phyloP scores from a whole-genome alignment of 2,329 filamentous ascomycete genomes.

The Neoscytalidium dimidiatum region DNA sequence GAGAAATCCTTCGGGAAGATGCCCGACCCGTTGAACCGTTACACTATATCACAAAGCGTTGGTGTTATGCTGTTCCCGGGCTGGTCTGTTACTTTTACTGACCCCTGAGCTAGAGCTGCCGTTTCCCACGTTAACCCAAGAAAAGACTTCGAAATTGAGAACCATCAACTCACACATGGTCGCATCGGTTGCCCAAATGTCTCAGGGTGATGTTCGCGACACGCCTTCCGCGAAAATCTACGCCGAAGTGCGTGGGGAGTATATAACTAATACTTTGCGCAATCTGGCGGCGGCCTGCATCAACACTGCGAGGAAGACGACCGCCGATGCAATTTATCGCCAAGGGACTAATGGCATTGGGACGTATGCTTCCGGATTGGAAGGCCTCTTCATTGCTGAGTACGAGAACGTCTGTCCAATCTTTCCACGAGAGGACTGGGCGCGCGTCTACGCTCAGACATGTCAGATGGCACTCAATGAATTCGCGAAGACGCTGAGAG shows the following conservation, averaged over 20 bases:
- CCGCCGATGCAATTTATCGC: slow-evolving; percentile 78
- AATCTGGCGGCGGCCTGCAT: slow-evolving; percentile 83
- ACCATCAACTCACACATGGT: slow-evolving; percentile 79
- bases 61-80: slow-evolving; percentile 25
- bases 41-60: slow-evolving; percentile 88
- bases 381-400: slow-evolving; percentile 83
- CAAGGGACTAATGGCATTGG: slow-evolving; percentile 89
- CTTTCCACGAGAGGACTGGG: slow-evolving; percentile 85
- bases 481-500: slow-evolving; percentile 80
- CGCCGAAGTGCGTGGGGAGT: slow-evolving; percentile 81
- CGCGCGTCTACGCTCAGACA: slow-evolving; percentile 73
- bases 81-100: not conserved
- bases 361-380: slow-evolving; percentile 83
- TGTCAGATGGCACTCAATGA: slow-evolving; percentile 78
- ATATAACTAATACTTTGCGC: slow-evolving; percentile 77
- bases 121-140: slow-evolving; percentile 78
- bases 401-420: slow-evolving; percentile 88
- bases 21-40: slow-evolving; percentile 78
- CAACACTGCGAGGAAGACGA: slow-evolving; percentile 74
- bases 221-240: slow-evolving; percentile 80
- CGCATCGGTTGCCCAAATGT: slow-evolving; percentile 54
- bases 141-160: slow-evolving; percentile 73
- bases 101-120: slow-evolving; percentile 53
- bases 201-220: slow-evolving; percentile 53
- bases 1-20: slow-evolving; percentile 76